phyloP scores from a whole-genome alignment of 1,139 yeast species.

The Debaryomycetaceae sp. region DNA sequence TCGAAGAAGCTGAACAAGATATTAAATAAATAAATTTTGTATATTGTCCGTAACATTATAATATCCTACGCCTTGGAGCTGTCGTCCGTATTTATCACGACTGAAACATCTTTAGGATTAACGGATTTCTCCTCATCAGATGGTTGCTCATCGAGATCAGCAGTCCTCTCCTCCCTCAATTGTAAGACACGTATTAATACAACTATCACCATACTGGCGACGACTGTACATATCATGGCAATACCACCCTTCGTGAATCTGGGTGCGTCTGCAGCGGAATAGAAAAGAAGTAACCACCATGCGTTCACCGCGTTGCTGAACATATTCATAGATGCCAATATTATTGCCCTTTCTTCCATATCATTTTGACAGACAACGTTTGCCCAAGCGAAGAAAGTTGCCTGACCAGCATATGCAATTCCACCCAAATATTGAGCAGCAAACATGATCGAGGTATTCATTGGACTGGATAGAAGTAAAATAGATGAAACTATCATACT shows the following conservation, averaged over 20 bases:
- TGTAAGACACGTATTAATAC: constrained; percentile 29
- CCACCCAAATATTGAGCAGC: constrained; percentile 3
- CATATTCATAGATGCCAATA: constrained; percentile 4
- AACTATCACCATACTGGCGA: constrained; percentile 21
- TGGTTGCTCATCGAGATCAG: neutral
- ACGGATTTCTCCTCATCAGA: neutral
- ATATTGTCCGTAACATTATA: neutral
- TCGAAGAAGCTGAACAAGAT: constrained; percentile 38
- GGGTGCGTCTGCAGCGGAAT: constrained; percentile 20
- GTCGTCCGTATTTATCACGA: neutral
- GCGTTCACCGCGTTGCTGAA: neutral
- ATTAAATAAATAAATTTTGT: constrained; percentile 5
- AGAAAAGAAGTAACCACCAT: constrained; percentile 19
- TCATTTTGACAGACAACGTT: constrained; percentile 5
- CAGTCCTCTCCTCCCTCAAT: constrained; percentile 22
- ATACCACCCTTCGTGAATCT: constrained; percentile 29
- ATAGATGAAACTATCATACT: constrained; percentile 3
- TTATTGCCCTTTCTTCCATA: constrained; percentile 3
- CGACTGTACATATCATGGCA: constrained; percentile 53
- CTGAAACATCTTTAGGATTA: neutral
- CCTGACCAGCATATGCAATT: constrained; percentile 4
- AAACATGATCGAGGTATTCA: constrained; percentile 2
- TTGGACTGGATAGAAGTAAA: constrained; percentile 4
- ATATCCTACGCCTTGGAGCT: neutral
- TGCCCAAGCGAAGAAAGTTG: constrained; percentile 5